These are phyloP conservation scores for Lotmaria passim DNA, from an alignment of 208 protist species.

Conservation along the genomic window DNA sequence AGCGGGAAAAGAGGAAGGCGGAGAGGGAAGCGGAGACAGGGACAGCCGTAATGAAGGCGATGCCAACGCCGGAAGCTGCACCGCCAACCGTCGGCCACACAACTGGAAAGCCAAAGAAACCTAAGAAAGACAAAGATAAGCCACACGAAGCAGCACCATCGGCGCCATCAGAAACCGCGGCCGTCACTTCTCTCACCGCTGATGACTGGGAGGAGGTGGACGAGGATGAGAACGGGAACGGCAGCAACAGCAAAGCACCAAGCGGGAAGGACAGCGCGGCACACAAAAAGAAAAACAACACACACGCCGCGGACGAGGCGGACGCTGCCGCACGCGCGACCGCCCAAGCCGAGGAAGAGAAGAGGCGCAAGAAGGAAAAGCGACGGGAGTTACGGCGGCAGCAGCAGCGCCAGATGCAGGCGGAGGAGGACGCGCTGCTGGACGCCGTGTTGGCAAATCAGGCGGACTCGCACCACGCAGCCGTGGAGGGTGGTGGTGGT, in stretches of 20 bases:
- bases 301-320: conserved; percentile 4
- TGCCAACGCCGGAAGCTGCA: not conserved
- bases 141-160: not conserved
- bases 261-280: not conserved
- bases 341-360: conserved; percentile 26
- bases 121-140: not conserved
- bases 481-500: not conserved
- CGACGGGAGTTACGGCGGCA: conserved; percentile 42
- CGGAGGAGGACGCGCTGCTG: conserved; percentile 78
- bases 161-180: not conserved
- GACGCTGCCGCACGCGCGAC: not conserved
- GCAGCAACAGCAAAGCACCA: not conserved
- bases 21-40: not conserved
- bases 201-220: conserved; percentile 36
- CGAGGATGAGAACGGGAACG: conserved; percentile 1
- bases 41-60: not conserved
- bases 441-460: conserved; percentile 54
- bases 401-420: conserved; percentile 45
- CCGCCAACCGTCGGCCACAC: not conserved
- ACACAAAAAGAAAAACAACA: not conserved
- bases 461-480: not conserved
- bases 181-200: not conserved
- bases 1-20: not conserved
- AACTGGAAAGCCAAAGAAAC: not conserved
- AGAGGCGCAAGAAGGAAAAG: conserved; percentile 41